Base-by-base conservation (phyloP, 1,139 yeast species). In the Geotrichum bryndzae region DNA sequence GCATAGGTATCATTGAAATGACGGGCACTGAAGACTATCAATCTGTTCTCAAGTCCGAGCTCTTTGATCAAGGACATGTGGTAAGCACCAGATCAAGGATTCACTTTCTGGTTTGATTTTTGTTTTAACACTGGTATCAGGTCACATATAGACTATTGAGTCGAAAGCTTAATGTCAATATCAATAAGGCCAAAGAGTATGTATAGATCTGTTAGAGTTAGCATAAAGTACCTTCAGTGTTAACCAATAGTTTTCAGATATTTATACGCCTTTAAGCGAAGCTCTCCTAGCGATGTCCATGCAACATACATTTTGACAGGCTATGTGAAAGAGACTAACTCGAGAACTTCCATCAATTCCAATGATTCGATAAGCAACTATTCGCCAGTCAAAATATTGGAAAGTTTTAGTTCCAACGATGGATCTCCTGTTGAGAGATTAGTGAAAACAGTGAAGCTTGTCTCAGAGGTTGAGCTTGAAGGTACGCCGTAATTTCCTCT, bases 291-390 rank as follows among this genome's bases (percentile, higher is more conserved):
- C 5, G 41, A 58, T 10, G 60, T 67, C 11, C 64, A 65, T 48
- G 70, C 70, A n/a, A 69, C 69, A 5, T 69, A 65, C 52, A 60
- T 66, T 18, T 29, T 69, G 13, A 56, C 66, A 1, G 71, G 71
- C 6, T 29, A 41, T 15, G 54, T 52, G 10, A 38, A 27, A 7
- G 62, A 60, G 22, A 22, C 56, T 23, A 51, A 25, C n/a, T 6
- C 51, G 2, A 22, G 33, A 13, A 18, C 23, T n/a, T 46, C 18
- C 6, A 13, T 25, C n/a, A 45, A 50, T 53, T 59, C 64, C 4
- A 48, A 65, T 22, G 23, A 64, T 15, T 62, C 63, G 7, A 59
- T 57, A 3, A 58, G 60, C 41, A 60, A 65, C 3, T 64, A 65
- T 31, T 68, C 69, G 38, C 68, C 69, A 10, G 66, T 62, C 41